Conservation (phyloP, 148 eudicot species). For the Persicaria maculosa region DNA sequence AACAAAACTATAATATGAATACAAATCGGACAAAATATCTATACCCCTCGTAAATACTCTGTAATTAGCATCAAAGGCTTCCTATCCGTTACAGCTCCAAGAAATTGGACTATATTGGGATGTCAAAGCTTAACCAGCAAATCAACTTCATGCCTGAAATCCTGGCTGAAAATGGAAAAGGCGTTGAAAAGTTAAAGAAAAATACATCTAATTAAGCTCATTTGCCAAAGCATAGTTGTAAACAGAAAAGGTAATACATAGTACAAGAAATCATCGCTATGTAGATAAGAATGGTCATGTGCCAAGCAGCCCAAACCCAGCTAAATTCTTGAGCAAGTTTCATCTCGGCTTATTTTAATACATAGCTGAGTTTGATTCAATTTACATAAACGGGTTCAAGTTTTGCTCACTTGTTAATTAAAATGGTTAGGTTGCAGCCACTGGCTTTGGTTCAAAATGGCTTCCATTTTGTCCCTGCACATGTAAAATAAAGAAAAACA, state of each 20-base stretch:
- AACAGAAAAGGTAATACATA: neutral
- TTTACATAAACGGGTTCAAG: neutral
- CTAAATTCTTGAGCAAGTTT: neutral
- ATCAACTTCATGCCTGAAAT: conserved; percentile 96
- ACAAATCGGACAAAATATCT: neutral
- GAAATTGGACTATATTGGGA: conserved; percentile 96
- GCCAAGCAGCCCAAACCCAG: neutral
- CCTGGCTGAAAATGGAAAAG: conserved; percentile 55
- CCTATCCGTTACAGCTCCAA: conserved; percentile 97
- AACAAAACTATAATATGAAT: neutral
- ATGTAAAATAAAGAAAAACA: neutral
- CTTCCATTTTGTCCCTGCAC: conserved; percentile 96
- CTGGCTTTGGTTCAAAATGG: conserved; percentile 85
- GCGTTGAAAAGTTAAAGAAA: conserved; percentile 11
- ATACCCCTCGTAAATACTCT: conserved; percentile 90
- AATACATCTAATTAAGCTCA: neutral
- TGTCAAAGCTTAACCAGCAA: conserved; percentile 97
- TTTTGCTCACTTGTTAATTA: neutral
- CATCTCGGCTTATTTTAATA: neutral
- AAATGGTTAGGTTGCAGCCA: neutral
- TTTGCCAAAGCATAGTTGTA: neutral
- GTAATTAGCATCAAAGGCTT: conserved; percentile 96
- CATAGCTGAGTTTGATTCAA: neutral
- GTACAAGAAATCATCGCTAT: neutral
- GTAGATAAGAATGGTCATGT: neutral